Conservation (phyloP, 2,329 filamentous ascomycete species). For the Verticillium klebahnii region DNA sequence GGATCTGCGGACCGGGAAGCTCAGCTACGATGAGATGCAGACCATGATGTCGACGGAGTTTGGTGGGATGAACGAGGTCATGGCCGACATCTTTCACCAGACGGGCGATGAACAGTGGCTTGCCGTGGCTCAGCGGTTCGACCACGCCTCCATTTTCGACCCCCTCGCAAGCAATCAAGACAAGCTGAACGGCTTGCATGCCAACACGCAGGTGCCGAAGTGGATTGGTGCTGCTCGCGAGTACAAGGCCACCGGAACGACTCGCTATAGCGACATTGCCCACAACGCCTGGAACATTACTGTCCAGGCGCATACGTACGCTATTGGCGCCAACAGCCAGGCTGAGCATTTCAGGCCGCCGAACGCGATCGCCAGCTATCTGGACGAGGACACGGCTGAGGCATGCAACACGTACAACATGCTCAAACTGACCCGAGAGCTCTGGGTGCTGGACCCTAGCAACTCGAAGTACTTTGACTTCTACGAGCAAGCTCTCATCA, state of each 20-base stretch:
- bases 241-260: slow-evolving; percentile 41
- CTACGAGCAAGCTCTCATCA: slow-evolving; percentile 45
- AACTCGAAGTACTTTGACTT: slow-evolving; percentile 44
- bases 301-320: slow-evolving; percentile 41
- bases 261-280: slow-evolving; percentile 42
- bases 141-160: slow-evolving; percentile 41
- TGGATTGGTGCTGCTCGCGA: slow-evolving; percentile 46
- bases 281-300: slow-evolving; percentile 44
- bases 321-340: slow-evolving; percentile 50
- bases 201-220: slow-evolving; percentile 50
- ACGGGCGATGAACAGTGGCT: slow-evolving; percentile 42
- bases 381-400: slow-evolving; percentile 43
- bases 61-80: slow-evolving; percentile 48
- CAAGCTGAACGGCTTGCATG: slow-evolving; percentile 40
- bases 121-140: slow-evolving; percentile 41
- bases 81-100: slow-evolving; percentile 42
- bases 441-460: slow-evolving; percentile 38
- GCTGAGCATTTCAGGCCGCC: slow-evolving; percentile 45
- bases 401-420: slow-evolving; percentile 53
- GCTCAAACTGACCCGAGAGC: slow-evolving; percentile 48
- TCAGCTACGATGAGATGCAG: slow-evolving; percentile 42
- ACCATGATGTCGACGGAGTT: slow-evolving; percentile 42
- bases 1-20: slow-evolving; percentile 35
- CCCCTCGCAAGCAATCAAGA: slow-evolving; percentile 41
- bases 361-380: slow-evolving; percentile 38